phyloP scores from a whole-genome alignment of 768 basidiomycete species.

The Trichaptum fuscoviolaceum region DNA sequence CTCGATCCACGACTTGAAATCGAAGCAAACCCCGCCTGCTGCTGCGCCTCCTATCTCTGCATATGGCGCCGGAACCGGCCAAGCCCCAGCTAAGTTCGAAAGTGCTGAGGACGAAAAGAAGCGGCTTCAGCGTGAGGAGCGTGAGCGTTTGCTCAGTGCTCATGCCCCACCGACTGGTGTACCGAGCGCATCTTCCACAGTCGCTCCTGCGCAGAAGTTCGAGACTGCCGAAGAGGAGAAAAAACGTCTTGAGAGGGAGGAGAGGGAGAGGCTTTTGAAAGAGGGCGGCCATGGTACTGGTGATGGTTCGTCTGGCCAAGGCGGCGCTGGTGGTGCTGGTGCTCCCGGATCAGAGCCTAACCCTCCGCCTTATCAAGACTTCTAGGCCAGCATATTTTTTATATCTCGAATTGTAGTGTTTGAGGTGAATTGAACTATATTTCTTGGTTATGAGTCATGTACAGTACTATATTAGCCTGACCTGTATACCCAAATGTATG shows the following conservation, averaged over 20 bases:
- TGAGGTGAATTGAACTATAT: background rate
- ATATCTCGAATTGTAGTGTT: too few species aligned
- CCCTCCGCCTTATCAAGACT: slow-evolving; percentile 3
- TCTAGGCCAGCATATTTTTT: background rate
- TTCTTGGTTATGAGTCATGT: background rate
- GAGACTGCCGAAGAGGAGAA: slow-evolving; percentile 64
- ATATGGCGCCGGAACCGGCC: slow-evolving; percentile 14
- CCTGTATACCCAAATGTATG: background rate
- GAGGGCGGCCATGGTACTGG: slow-evolving; percentile 14
- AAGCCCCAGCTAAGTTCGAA: slow-evolving; percentile 31
- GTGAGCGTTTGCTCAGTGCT: slow-evolving; percentile 38
- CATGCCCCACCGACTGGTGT: slow-evolving; percentile 12
- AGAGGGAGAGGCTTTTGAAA: slow-evolving; percentile 48
- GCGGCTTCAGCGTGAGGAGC: slow-evolving; percentile 47
- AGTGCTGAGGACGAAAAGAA: slow-evolving; percentile 64
- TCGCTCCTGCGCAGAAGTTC: slow-evolving; percentile 12
- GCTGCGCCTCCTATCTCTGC: slow-evolving; percentile 15
- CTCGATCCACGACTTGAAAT: slow-evolving; percentile 48
- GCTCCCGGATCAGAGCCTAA: background rate
- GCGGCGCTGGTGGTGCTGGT: background rate
- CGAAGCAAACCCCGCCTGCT: slow-evolving; percentile 7
- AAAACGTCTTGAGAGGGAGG: slow-evolving; percentile 58
- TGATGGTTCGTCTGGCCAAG: background rate
- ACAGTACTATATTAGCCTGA: background rate
- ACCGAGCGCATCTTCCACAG: slow-evolving; percentile 9